Percentiles rank a stretch among this genome's conserved stretches.
These are phyloP conservation scores for Citrus sinensis DNA, from an alignment of 345 rosid species.

Conservation along the genomic window DNA sequence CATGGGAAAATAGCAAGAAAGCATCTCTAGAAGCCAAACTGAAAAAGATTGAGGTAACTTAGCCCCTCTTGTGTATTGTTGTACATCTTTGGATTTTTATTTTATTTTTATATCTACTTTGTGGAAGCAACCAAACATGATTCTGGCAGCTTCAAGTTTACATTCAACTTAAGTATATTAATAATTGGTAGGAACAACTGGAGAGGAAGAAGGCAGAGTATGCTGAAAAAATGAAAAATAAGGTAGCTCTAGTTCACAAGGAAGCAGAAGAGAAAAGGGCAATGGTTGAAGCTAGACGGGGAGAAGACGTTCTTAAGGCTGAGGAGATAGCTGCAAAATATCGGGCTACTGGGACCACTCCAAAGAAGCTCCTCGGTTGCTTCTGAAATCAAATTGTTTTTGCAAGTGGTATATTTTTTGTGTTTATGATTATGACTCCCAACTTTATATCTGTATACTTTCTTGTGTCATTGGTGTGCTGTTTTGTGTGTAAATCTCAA, in stretches of 20 bases:
- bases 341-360: conserved; percentile 71
- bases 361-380: conserved; percentile 76
- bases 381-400: conserved; percentile 35
- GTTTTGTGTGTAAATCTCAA: conserved; percentile 16
- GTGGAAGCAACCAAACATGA: background rate
- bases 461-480: background rate
- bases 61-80: background rate
- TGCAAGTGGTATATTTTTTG: background rate
- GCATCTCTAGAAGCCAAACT: conserved; percentile 75
- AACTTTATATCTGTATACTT: conserved; percentile 11
- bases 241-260: conserved; percentile 67
- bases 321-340: conserved; percentile 86
- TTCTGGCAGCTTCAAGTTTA: background rate
- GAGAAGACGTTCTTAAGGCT: conserved; percentile 79
- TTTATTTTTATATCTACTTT: background rate
- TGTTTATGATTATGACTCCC: background rate
- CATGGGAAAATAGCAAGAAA: conserved; percentile 92
- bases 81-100: background rate
- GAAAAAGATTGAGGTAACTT: conserved; percentile 64
- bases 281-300: conserved; percentile 64
- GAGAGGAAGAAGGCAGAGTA: conserved; percentile 83
- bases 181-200: conserved; percentile 54
- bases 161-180: conserved; percentile 1
- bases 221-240: conserved; percentile 82
- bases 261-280: conserved; percentile 89